Conservation (phyloP, 2,329 filamentous ascomycete genomes). For the Botrytis cinerea region DNA sequence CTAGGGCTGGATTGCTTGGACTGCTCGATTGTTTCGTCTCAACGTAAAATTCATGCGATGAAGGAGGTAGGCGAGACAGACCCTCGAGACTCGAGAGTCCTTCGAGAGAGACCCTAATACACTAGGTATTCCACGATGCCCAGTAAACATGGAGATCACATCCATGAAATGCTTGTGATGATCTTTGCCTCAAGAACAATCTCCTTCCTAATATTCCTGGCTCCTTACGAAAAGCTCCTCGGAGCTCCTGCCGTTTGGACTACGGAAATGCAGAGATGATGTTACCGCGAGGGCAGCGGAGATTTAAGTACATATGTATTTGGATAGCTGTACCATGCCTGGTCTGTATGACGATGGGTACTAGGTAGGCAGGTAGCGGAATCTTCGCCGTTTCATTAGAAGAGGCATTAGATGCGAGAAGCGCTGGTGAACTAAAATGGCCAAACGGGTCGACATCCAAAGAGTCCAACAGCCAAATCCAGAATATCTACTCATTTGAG, state of each 20-base stretch:
- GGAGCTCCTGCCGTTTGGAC: not conserved
- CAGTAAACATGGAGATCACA: not conserved
- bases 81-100: not conserved
- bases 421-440: not conserved
- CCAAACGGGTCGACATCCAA: not conserved
- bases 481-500: not conserved
- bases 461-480: not conserved
- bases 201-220: slow-evolving; percentile 2
- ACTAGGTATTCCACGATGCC: not conserved
- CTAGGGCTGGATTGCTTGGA: not conserved
- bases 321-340: not conserved
- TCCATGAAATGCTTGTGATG: slow-evolving; percentile 12
- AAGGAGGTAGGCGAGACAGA: slow-evolving; percentile 6
- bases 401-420: not conserved
- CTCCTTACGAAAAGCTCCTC: slow-evolving; percentile 11
- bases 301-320: not conserved
- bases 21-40: not conserved
- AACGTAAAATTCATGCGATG: not conserved
- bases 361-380: not conserved
- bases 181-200: not conserved
- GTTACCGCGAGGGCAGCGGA: slow-evolving; percentile 5
- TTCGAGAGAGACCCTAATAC: not conserved
- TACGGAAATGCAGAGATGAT: not conserved
- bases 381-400: not conserved
- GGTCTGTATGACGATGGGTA: not conserved